phyloP scores from a whole-genome alignment of 768 basidiomycete species.

The Rhizopogon vinicolor region DNA sequence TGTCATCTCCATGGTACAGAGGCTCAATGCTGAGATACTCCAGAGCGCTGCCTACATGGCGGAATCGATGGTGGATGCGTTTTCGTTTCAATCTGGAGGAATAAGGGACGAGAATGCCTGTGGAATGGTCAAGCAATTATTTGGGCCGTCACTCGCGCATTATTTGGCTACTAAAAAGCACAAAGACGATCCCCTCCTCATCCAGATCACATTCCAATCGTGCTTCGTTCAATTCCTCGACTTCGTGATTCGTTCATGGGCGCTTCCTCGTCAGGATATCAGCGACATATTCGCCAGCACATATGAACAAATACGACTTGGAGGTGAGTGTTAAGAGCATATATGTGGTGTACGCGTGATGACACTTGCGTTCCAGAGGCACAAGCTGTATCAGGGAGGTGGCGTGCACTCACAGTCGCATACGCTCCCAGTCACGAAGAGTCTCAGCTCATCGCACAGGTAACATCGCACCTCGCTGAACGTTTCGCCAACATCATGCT shows the following conservation, averaged over 20 bases:
- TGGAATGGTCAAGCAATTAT: constrained; percentile 8
- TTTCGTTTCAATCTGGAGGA: constrained; percentile 20
- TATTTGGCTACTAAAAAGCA: constrained; percentile 26
- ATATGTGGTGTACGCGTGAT: neutral
- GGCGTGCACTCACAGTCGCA: constrained; percentile 37
- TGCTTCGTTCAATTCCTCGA: constrained; percentile 20
- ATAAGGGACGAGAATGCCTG: constrained; percentile 17
- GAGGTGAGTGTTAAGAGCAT: constrained; percentile 24
- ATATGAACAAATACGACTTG: constrained; percentile 29
- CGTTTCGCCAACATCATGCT: constrained; percentile 1
- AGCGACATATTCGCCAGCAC: constrained; percentile 19
- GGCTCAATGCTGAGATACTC: constrained; percentile 43
- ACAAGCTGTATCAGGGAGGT: constrained; percentile 41
- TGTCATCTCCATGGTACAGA: constrained; percentile 37
- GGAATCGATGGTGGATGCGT: constrained; percentile 41
- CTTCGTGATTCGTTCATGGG: constrained; percentile 23
- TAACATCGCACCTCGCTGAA: neutral
- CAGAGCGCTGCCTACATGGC: constrained; percentile 46
- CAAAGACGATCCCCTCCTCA: constrained; percentile 28
- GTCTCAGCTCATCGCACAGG: neutral
- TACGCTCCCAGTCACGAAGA: constrained; percentile 16
- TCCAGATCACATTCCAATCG: constrained; percentile 32
- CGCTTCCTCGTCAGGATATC: constrained; percentile 17
- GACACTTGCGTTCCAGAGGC: constrained; percentile 26
- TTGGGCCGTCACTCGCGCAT: constrained; percentile 18